These are phyloP conservation scores for Bruguiera hainesii DNA, from an alignment of 441 rosid species.

Conservation along the genomic window DNA sequence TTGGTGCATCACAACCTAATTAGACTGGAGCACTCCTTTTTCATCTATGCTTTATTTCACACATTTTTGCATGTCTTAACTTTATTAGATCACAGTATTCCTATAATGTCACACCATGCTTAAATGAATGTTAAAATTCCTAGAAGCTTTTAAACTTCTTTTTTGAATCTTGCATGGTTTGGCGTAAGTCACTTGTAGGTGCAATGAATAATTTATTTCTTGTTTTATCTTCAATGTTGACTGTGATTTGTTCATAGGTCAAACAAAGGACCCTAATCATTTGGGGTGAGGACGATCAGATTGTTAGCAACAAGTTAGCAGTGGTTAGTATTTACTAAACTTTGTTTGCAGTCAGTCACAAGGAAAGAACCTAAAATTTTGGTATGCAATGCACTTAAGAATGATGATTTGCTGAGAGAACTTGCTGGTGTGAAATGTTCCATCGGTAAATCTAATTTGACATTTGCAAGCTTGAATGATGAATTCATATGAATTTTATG, in stretches of 20 bases:
- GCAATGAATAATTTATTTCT: background rate
- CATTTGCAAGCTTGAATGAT: background rate
- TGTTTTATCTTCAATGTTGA: slow-evolving; percentile 2
- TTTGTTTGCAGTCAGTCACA: background rate
- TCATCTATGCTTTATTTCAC: no score
- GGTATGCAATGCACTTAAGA: background rate
- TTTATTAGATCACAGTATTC: background rate
- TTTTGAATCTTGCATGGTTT: background rate
- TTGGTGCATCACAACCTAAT: no score
- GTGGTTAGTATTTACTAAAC: slow-evolving; percentile 42
- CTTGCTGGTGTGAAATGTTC: background rate
- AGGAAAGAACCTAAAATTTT: background rate
- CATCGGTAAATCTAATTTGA: background rate
- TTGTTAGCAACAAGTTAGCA: slow-evolving; percentile 65
- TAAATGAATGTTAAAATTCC: background rate
- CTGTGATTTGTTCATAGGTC: slow-evolving; percentile 39
- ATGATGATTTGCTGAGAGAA: background rate
- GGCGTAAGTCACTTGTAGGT: no score
- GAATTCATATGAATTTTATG: slow-evolving; percentile 4
- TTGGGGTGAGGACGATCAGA: slow-evolving; percentile 83
- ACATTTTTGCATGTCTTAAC: background rate
- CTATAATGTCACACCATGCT: background rate
- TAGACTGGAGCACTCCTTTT: no score
- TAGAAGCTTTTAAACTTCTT: background rate
- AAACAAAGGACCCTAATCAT: slow-evolving; percentile 65